Evolutionary conservation across 2,329 filamentous ascomycete genomes (phyloP).

Genomic region (Sporothrix luriei): DNA sequence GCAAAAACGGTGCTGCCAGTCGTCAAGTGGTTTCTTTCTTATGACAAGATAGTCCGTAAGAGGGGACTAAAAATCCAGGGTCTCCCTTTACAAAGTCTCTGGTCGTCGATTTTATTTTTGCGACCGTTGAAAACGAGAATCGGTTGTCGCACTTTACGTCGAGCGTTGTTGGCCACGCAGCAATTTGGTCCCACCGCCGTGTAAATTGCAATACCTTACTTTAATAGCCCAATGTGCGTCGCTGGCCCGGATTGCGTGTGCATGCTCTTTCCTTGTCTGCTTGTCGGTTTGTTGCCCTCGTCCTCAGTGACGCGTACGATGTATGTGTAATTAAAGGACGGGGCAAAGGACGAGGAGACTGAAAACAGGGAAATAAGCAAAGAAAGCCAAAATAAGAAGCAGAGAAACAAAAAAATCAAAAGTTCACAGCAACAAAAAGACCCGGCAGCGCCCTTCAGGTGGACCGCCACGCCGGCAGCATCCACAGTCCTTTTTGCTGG

Average conservation of each 20-base stretch:
- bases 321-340: neutral
- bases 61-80: neutral
- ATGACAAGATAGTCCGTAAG: too few relatives aligned
- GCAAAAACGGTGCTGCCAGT: neutral
- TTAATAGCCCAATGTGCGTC: neutral
- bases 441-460: neutral
- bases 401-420: neutral
- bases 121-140: neutral
- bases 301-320: too few relatives aligned
- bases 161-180: neutral
- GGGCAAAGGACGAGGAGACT: neutral
- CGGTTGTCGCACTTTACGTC: neutral
- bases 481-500: neutral
- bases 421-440: neutral
- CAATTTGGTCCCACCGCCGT: neutral
- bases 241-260: neutral
- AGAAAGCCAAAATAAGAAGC: neutral
- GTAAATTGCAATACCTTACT: neutral
- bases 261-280: too few relatives aligned
- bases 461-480: neutral
- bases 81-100: neutral
- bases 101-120: neutral
- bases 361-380: neutral
- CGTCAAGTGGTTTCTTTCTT: neutral
- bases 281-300: too few relatives aligned